phyloP scores from a whole-genome alignment of 805 yeast species.

The Pichia membranifaciens region DNA sequence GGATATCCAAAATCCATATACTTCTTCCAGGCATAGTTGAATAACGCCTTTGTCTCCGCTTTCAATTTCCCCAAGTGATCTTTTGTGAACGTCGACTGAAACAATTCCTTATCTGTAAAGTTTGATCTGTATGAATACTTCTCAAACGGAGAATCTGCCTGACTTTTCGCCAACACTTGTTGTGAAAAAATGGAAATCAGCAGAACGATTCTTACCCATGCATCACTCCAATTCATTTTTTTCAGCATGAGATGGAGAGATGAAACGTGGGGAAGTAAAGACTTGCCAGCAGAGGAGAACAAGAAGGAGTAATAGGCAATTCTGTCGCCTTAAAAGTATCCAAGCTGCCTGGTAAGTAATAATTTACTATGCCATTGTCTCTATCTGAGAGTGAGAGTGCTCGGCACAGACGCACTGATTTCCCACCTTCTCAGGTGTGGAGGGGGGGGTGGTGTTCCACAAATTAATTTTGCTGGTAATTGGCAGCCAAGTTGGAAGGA shows the following conservation, averaged over 20 bases:
- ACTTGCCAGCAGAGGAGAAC: no score
- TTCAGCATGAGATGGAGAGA: no score
- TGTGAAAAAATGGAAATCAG: not conserved
- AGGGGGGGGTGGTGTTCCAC: no score
- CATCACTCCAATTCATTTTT: not conserved
- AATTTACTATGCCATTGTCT: not conserved
- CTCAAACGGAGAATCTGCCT: not conserved
- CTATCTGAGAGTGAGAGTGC: not conserved
- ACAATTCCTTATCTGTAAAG: constrained; percentile 19
- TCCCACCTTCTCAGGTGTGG: not conserved
- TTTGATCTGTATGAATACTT: constrained; percentile 16
- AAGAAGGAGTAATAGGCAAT: not conserved
- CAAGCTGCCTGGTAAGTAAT: not conserved
- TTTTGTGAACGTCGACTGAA: constrained; percentile 24
- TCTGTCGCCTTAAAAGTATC: no score
- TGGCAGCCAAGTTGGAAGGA: no score
- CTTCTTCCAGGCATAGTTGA: constrained; percentile 68
- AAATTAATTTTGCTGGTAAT: no score
- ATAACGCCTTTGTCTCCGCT: constrained; percentile 49
- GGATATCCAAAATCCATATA: constrained; percentile 73
- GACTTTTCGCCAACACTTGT: not conserved
- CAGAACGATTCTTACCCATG: no score
- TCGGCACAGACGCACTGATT: not conserved
- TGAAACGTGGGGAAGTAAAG: no score
- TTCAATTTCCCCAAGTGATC: constrained; percentile 23